phyloP scores from a whole-genome alignment of 2,329 filamentous ascomycete genomes.

The Albophoma yamanashiensis region DNA sequence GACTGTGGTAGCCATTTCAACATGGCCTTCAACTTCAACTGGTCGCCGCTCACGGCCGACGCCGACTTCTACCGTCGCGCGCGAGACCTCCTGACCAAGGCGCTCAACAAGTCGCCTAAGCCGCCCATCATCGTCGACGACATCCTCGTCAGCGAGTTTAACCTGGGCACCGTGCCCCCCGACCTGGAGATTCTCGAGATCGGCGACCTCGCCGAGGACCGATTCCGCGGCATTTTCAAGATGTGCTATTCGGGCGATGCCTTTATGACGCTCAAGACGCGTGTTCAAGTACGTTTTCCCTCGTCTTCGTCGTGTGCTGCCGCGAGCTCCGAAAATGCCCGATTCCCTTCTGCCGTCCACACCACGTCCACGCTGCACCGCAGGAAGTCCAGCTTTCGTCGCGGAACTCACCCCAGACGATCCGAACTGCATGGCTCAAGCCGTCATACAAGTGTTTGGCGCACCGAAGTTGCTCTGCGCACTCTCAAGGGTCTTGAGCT shows the following conservation, averaged over 20 bases:
- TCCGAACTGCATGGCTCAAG: neutral
- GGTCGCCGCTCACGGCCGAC: constrained; percentile 96
- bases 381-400: neutral
- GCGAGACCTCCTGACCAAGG: constrained; percentile 86
- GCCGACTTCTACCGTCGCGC: constrained; percentile 83
- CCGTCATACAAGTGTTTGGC: neutral
- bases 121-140: constrained; percentile 99
- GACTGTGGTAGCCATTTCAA: constrained; percentile 34
- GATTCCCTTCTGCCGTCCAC: constrained; percentile 1
- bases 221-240: constrained; percentile 97
- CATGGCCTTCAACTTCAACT: constrained; percentile 99
- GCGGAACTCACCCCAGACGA: neutral
- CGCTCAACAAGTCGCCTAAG: constrained; percentile 95
- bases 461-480: neutral
- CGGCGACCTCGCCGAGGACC: constrained; percentile 91
- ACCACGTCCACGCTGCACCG: neutral
- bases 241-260: constrained; percentile 97
- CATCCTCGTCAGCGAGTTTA: constrained; percentile 95
- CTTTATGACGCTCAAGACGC: constrained; percentile 86
- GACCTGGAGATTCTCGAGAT: constrained; percentile 97
- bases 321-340: constrained; percentile 9
- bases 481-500: neutral
- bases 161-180: constrained; percentile 86
- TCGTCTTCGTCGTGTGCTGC: constrained; percentile 4
- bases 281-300: constrained; percentile 64